phyloP scores from a whole-genome alignment of 345 rosid genomes.

The Linum trigynum region DNA sequence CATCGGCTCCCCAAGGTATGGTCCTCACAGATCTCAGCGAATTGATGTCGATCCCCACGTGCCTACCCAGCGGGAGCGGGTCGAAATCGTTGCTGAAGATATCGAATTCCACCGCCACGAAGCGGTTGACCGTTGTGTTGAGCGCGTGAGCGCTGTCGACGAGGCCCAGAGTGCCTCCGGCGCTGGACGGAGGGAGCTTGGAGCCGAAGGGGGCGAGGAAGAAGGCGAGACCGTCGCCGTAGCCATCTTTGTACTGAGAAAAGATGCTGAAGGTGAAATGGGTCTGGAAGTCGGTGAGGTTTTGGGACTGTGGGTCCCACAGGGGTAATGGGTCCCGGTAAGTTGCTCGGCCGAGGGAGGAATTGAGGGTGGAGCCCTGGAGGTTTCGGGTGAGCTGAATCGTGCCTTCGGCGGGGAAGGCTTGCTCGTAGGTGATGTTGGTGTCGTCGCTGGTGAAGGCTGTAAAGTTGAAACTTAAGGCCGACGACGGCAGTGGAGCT shows the following conservation, averaged over 20 bases:
- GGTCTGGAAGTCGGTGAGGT: not conserved
- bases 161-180: not conserved
- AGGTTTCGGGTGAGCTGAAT: constrained; percentile 5
- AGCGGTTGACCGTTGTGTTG: not conserved
- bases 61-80: not conserved
- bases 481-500: not conserved
- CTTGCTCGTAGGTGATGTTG: not conserved
- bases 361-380: not conserved
- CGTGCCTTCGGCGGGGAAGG: not conserved
- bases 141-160: not conserved
- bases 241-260: not conserved
- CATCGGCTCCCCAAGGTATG: not conserved
- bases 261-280: not conserved
- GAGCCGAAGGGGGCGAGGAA: not conserved
- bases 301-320: not conserved
- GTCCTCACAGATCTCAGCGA: constrained; percentile 5
- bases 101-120: constrained; percentile 1
- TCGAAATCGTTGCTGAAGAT: not conserved
- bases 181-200: not conserved
- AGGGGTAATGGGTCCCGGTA: not conserved
- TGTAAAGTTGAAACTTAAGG: not conserved
- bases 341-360: not conserved
- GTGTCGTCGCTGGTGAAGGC: not conserved
- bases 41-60: constrained; percentile 8
- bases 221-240: constrained; percentile 3